These are phyloP conservation scores for Populus simonii DNA, from an alignment of 345 rosid genomes.

Conservation along the genomic window DNA sequence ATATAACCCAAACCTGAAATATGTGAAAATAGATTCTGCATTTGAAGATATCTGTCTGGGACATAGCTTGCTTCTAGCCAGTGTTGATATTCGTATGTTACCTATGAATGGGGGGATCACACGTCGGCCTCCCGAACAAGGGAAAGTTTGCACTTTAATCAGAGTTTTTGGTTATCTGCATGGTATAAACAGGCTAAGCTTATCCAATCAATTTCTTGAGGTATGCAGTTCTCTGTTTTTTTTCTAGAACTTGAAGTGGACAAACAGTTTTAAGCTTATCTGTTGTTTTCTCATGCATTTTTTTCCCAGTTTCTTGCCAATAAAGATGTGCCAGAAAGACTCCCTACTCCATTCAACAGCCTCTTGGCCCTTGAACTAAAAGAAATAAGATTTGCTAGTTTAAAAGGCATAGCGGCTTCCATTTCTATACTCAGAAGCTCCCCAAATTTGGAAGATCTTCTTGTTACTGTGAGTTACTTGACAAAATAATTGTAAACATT, in stretches of 20 bases:
- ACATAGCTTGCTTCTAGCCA: slow-evolving; percentile 15
- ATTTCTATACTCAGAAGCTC: slow-evolving; percentile 24
- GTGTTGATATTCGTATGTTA: slow-evolving; percentile 30
- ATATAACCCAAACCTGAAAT: slow-evolving; percentile 26
- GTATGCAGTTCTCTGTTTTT: slow-evolving; percentile 8
- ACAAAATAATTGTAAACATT: neutral
- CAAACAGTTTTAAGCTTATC: neutral
- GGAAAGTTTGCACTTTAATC: slow-evolving; percentile 17
- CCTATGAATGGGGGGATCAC: neutral
- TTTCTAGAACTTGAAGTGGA: neutral
- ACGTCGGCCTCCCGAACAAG: slow-evolving; percentile 1
- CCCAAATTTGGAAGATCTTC: slow-evolving; percentile 29
- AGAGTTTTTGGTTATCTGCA: slow-evolving; percentile 23
- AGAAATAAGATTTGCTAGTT: slow-evolving; percentile 13
- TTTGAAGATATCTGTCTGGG: slow-evolving; percentile 30
- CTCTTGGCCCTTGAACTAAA: slow-evolving; percentile 19
- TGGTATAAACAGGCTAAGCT: slow-evolving; percentile 23
- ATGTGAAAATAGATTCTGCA: slow-evolving; percentile 29
- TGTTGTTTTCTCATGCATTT: neutral
- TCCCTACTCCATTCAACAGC: slow-evolving; percentile 10
- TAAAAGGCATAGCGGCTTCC: slow-evolving; percentile 15
- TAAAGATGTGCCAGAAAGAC: slow-evolving; percentile 17
- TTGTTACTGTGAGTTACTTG: slow-evolving; percentile 20
- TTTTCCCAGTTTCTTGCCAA: slow-evolving; percentile 22
- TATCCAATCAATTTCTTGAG: slow-evolving; percentile 32